Base-by-base conservation (phyloP, 768 basidiomycete species). In the Macrolepiota fuliginosa region DNA sequence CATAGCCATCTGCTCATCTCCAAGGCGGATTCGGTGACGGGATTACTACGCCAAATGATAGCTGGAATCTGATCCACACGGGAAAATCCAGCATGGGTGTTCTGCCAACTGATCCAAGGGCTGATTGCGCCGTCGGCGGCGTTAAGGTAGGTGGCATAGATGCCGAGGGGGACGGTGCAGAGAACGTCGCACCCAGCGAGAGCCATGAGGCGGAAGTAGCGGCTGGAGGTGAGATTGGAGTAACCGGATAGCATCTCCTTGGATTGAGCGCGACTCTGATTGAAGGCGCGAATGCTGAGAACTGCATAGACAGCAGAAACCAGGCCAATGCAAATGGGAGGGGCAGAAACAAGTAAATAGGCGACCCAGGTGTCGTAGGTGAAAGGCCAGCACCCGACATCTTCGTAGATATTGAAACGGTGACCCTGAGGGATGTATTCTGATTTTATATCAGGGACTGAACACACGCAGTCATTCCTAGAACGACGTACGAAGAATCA, bases 131-230 rank as follows among this genome's bases (percentile, higher is more conserved):
- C 63, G 5, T 69, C 63, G 1, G 49, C 54, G 39, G 65, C 65
- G 66, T 81, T 78, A 61, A 78, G 66, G 61, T 73, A 80, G 51
- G 80, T 63, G 37, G 67, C 71, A 54, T 70, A 81, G 22, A 75
- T 66, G 60, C 69, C 71, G 53, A 87, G 64, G 6, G 83, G 80
- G 61, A 84, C 66, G 56, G 79, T 82, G 69, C 76, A 76, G 7
- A 82, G 6, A 60, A 84, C 70, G 46, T 86, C 83, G 11, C 75
- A 70, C 39, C 69, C 67, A 0, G 84, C 82, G 49, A 87, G 76
- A 36, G 74, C 69, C 85, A 87, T 86, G 19, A 88, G 79, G 25
- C 85, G 83, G 62, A 85, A 58, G 68, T 86, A 87, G 45, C 81
- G 79, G 65, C 75, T 72, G 59, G 70, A 66, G 64, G 72, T 82